A percentile compares a stretch with the other conserved stretches of the same genome.
Evolutionary conservation across 2,329 filamentous ascomycete genomes (phyloP).

Genomic region (Trichocomaceae sp.): DNA sequence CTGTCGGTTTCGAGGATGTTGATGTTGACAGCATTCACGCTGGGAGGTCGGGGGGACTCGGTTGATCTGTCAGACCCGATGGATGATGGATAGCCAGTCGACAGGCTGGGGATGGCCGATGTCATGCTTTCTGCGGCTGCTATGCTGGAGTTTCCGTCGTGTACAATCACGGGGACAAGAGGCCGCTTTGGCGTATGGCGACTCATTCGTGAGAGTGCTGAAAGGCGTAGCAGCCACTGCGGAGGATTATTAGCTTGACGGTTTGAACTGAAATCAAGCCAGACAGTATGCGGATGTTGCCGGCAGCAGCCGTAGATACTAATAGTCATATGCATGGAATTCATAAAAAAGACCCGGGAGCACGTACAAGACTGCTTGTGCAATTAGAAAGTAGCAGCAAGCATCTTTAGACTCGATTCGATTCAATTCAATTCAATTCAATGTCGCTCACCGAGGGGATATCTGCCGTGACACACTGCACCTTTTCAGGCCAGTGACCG

Average conservation of each 20-base stretch:
- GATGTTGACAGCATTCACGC: constrained; percentile 12
- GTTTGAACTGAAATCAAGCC: too few relatives aligned
- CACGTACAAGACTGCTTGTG: background rate
- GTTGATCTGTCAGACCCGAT: constrained; percentile 24
- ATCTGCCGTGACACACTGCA: constrained; percentile 4
- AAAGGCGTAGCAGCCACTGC: background rate
- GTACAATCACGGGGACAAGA: constrained; percentile 5
- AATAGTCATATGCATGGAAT: background rate
- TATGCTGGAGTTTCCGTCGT: constrained; percentile 5
- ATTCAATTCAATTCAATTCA: background rate
- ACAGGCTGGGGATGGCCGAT: constrained; percentile 22
- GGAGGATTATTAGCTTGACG: too few relatives aligned
- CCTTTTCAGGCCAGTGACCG: constrained; percentile 8
- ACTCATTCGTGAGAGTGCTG: constrained; percentile 2
- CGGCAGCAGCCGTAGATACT: background rate
- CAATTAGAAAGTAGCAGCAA: background rate
- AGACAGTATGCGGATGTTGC: too few relatives aligned
- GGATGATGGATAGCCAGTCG: constrained; percentile 24
- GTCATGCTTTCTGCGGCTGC: constrained; percentile 9
- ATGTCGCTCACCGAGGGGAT: background rate
- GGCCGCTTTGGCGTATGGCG: constrained; percentile 3
- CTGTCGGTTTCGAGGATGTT: constrained; percentile 25
- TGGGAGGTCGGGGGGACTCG: background rate
- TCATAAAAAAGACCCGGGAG: background rate
- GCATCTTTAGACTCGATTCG: background rate